phyloP scores from a whole-genome alignment of 768 basidiomycete genomes.

The Termitomyces heimii region DNA sequence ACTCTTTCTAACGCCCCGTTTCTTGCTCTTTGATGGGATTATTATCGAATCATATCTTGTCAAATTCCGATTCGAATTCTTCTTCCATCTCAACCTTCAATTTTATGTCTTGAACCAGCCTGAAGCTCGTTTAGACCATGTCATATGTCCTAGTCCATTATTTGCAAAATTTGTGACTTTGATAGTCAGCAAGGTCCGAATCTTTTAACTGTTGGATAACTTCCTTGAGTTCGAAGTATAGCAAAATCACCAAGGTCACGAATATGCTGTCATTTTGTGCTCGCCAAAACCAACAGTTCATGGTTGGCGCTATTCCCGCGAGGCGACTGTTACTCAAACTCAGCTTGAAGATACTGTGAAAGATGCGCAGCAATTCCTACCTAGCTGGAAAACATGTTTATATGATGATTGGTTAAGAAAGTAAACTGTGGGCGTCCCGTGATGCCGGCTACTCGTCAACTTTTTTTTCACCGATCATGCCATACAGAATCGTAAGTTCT shows the following conservation, averaged over 20 bases:
- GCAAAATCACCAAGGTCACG: background rate
- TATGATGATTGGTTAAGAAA: no score
- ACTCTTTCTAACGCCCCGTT: no score
- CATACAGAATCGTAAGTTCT: background rate
- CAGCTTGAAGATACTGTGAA: background rate
- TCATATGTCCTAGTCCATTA: background rate
- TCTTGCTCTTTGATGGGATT: no score
- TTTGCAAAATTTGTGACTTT: background rate
- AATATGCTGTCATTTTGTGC: background rate
- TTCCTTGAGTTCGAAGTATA: background rate
- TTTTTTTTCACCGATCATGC: background rate
- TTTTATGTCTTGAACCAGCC: no score
- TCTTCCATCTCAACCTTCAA: no score
- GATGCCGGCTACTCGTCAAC: no score
- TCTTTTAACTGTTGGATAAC: background rate
- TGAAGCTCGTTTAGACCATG: background rate
- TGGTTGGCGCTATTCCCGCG: background rate
- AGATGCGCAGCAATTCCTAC: no score
- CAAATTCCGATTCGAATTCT: no score
- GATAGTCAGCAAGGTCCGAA: background rate
- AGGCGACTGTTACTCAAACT: background rate
- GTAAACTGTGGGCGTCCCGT: background rate
- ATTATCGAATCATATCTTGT: no score
- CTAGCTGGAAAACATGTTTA: background rate
- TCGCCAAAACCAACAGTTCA: background rate